Evolutionary conservation across 2,329 filamentous ascomycete species (phyloP).

Genomic region (Colletotrichum sp.): DNA sequence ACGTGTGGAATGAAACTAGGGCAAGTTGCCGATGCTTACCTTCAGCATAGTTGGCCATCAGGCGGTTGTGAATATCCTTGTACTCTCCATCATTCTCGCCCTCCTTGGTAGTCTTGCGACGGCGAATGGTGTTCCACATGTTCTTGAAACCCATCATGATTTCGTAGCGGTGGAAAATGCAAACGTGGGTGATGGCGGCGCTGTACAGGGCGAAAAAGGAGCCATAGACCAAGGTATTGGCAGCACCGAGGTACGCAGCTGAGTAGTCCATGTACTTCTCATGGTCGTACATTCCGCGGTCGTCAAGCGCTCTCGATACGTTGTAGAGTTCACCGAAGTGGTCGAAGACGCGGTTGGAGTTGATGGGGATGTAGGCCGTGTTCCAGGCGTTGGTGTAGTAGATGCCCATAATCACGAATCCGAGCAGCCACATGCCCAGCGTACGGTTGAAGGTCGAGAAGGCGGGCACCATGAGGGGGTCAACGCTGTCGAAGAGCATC

Average conservation of each 20-base stretch:
- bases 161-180: constrained; percentile 35
- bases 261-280: constrained; percentile 37
- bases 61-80: constrained; percentile 34
- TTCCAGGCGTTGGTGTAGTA: constrained; percentile 39
- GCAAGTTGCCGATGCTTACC: background rate
- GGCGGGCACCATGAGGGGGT: constrained; percentile 32
- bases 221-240: constrained; percentile 33
- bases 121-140: constrained; percentile 26
- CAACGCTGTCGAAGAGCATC: constrained; percentile 32
- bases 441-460: constrained; percentile 40
- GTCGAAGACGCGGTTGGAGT: constrained; percentile 43
- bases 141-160: constrained; percentile 29
- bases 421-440: constrained; percentile 31
- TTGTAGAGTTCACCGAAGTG: constrained; percentile 43
- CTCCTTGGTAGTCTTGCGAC: constrained; percentile 32
- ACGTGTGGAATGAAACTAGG: too few species aligned
- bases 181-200: constrained; percentile 31
- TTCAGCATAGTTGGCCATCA: constrained; percentile 36
- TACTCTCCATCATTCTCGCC: constrained; percentile 40
- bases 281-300: constrained; percentile 38
- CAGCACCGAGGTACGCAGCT: constrained; percentile 25
- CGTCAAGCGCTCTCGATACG: constrained; percentile 36
- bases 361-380: constrained; percentile 44
- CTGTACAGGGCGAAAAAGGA: constrained; percentile 32
- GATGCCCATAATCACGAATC: constrained; percentile 32